These are phyloP conservation scores for Eucalyptus erythrocorys DNA, from an alignment of 345 rosid genomes.

Conservation along the genomic window DNA sequence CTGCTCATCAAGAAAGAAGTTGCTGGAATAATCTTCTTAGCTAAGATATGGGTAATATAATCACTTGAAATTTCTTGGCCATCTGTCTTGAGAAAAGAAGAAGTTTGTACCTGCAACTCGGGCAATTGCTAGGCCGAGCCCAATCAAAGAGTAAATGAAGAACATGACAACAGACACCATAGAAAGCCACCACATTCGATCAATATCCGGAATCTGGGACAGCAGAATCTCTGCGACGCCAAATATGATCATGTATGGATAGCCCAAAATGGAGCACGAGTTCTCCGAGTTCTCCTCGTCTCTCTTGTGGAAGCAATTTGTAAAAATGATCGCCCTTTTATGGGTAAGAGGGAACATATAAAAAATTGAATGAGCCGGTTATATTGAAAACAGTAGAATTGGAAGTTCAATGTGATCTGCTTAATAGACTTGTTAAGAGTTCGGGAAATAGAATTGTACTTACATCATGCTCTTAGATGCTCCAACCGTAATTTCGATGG, in stretches of 20 bases:
- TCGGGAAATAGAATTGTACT: neutral
- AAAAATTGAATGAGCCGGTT: neutral
- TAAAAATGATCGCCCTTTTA: slow-evolving; percentile 57
- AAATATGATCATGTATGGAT: slow-evolving; percentile 55
- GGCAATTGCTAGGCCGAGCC: slow-evolving; percentile 31
- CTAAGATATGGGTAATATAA: neutral
- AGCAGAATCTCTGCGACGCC: slow-evolving; percentile 50
- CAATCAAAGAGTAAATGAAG: slow-evolving; percentile 23
- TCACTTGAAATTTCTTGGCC: neutral
- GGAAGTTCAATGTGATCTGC: neutral
- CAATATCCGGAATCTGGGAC: slow-evolving; percentile 59
- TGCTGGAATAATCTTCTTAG: neutral
- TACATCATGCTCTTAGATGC: slow-evolving; percentile 67
- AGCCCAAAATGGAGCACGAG: neutral
- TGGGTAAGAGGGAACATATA: neutral
- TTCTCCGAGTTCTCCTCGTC: slow-evolving; percentile 1
- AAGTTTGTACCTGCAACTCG: slow-evolving; percentile 17
- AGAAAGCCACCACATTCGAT: slow-evolving; percentile 46
- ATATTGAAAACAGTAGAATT: neutral
- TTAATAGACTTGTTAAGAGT: neutral
- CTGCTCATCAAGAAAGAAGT: slow-evolving; percentile 5
- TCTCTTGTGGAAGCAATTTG: slow-evolving; percentile 45
- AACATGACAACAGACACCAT: slow-evolving; percentile 43
- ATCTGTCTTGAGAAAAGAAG: neutral
- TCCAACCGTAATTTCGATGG: fast-evolving